Percentiles rank a stretch among this genome's conserved stretches.
Evolutionary conservation across 495 filamentous ascomycete species (phyloP).

Genomic region (Aspergillus egyptiacus): DNA sequence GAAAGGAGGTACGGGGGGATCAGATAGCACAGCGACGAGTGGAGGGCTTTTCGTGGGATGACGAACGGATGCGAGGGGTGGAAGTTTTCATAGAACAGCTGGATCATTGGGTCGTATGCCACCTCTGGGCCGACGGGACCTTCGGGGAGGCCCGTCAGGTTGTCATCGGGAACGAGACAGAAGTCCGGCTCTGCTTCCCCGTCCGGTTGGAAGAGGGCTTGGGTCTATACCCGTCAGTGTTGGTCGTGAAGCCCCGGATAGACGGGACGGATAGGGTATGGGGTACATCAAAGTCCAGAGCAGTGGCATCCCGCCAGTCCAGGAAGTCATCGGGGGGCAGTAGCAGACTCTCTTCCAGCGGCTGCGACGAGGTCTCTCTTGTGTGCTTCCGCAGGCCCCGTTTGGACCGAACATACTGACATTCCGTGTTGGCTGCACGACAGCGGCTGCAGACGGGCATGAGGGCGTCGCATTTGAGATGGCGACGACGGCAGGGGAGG

Average conservation of each 20-base stretch:
- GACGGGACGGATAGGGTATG: no score
- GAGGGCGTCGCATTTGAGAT: constrained; percentile 51
- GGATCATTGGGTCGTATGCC: constrained; percentile 34
- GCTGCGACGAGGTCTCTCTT: constrained; percentile 1
- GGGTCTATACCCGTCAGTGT: not conserved
- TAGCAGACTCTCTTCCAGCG: constrained; percentile 12
- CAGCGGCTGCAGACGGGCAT: constrained; percentile 35
- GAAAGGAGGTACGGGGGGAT: constrained; percentile 39
- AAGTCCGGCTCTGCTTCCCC: not conserved
- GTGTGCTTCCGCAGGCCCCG: constrained; percentile 29
- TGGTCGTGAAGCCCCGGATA: no score
- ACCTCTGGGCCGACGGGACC: constrained; percentile 7
- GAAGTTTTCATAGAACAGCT: constrained; percentile 58
- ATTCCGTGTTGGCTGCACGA: constrained; percentile 16
- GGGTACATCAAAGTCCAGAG: constrained; percentile 9
- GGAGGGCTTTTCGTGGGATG: constrained; percentile 42
- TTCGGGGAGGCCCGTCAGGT: not conserved
- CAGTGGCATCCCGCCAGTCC: constrained; percentile 16
- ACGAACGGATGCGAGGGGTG: constrained; percentile 64
- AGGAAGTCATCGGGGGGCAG: constrained; percentile 12
- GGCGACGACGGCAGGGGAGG: constrained; percentile 49
- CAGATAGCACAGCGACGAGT: constrained; percentile 32
- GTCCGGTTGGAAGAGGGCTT: constrained; percentile 15
- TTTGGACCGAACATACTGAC: constrained; percentile 24
- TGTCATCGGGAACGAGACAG: constrained; percentile 1